Conservation (phyloP, 1,284 basidiomycete species). For the Ceratobasidium sp. region DNA sequence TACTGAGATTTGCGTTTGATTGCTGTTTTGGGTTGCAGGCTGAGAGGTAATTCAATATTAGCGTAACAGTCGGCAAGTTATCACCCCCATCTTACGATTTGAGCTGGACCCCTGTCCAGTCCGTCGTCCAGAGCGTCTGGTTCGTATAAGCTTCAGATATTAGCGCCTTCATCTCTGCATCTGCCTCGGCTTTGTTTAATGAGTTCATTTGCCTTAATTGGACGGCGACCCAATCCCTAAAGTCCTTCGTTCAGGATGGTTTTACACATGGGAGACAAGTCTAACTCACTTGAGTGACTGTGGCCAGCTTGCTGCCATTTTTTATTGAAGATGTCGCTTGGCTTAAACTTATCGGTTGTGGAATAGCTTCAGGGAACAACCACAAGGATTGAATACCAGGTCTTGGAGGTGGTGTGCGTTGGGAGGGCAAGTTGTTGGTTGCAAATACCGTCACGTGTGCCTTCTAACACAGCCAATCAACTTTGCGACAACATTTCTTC, state of each 20-base stretch:
- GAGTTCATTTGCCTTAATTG: slow-evolving; percentile 86
- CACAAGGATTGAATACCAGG: neutral
- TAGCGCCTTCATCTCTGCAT: slow-evolving; percentile 86
- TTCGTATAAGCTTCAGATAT: slow-evolving; percentile 84
- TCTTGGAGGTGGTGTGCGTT: slow-evolving; percentile 36
- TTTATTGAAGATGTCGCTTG: neutral
- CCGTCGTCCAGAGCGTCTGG: slow-evolving; percentile 87
- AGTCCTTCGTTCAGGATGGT: neutral
- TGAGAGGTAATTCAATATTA: slow-evolving; percentile 55
- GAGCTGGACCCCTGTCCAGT: slow-evolving; percentile 86
- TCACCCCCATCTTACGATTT: slow-evolving; percentile 69
- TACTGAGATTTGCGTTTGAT: slow-evolving; percentile 76
- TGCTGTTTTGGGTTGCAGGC: slow-evolving; percentile 74
- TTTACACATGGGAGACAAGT: slow-evolving; percentile 1
- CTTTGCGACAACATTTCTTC: neutral
- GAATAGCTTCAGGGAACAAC: neutral
- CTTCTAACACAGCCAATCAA: neutral
- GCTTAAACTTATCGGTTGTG: neutral
- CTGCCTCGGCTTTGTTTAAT: slow-evolving; percentile 77
- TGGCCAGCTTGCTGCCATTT: slow-evolving; percentile 43
- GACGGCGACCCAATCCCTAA: slow-evolving; percentile 87
- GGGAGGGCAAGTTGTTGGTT: slow-evolving; percentile 1
- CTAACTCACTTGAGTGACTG: slow-evolving; percentile 40
- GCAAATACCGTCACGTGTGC: slow-evolving; percentile 15
- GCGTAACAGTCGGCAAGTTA: slow-evolving; percentile 51